Conservation (phyloP, 129 eudicot species). For the Logfia minima region DNA sequence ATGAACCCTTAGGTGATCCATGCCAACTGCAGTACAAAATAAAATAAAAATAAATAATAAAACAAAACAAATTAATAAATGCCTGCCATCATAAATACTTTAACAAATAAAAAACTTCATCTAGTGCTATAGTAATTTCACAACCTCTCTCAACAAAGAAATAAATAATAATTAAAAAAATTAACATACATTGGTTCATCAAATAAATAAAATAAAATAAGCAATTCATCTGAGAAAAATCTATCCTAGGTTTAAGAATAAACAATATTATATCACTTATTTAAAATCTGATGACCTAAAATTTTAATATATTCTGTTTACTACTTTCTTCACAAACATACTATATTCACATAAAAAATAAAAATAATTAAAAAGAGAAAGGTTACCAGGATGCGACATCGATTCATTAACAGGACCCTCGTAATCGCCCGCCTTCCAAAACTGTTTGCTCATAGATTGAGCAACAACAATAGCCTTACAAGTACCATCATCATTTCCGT, state of each 20-base stretch:
- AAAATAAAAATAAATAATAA: neutral
- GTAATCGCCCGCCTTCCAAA: slow-evolving; percentile 75
- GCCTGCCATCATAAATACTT: neutral
- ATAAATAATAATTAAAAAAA: too few species aligned
- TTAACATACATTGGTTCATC: too few species aligned
- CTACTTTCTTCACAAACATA: neutral
- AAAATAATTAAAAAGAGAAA: neutral
- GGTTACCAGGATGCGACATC: slow-evolving; percentile 23
- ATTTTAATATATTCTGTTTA: neutral
- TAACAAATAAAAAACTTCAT: neutral
- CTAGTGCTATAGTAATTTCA: too few species aligned
- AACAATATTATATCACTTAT: neutral
- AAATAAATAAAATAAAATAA: too few species aligned
- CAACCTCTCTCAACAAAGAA: too few species aligned
- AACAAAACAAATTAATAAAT: neutral
- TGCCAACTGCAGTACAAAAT: slow-evolving; percentile 41
- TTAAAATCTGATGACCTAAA: too few species aligned
- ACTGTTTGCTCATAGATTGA: slow-evolving; percentile 45
- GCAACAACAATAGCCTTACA: neutral
- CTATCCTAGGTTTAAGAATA: neutral
- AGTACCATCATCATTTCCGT: neutral
- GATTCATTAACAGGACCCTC: slow-evolving; percentile 28
- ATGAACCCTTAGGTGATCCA: slow-evolving; percentile 77
- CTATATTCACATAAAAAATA: neutral
- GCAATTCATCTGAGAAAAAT: neutral